A percentile compares a stretch with the other conserved stretches of the same genome.
phyloP scores from a whole-genome alignment of 2,329 filamentous ascomycete species.

The Fusarium sp. region DNA sequence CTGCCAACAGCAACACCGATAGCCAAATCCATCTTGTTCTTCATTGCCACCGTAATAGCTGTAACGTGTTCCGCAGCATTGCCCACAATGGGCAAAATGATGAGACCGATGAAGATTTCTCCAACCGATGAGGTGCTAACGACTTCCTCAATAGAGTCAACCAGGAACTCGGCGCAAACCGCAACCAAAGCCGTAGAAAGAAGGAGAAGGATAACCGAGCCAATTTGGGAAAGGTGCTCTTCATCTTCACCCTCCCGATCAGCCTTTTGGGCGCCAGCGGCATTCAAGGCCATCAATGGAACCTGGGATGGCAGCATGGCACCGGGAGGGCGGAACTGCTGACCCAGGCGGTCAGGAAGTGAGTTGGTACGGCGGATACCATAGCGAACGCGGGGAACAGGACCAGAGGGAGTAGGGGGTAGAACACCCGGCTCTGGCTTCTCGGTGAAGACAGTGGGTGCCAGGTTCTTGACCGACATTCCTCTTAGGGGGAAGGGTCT shows the following conservation, averaged over 20 bases:
- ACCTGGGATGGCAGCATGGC: slow-evolving; percentile 63
- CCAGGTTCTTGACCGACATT: slow-evolving; percentile 75
- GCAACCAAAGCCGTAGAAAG: slow-evolving; percentile 75
- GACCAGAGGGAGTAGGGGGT: slow-evolving; percentile 53
- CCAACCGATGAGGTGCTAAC: slow-evolving; percentile 67
- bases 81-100: slow-evolving; percentile 78
- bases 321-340: slow-evolving; percentile 61
- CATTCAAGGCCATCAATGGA: slow-evolving; percentile 53
- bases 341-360: slow-evolving; percentile 75
- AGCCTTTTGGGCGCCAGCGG: slow-evolving; percentile 39
- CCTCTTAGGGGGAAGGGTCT: slow-evolving; percentile 69
- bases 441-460: slow-evolving; percentile 77
- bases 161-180: slow-evolving; percentile 77
- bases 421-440: slow-evolving; percentile 48
- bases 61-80: slow-evolving; percentile 82
- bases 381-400: slow-evolving; percentile 69
- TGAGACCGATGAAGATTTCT: slow-evolving; percentile 78
- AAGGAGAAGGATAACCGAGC: slow-evolving; percentile 72
- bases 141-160: slow-evolving; percentile 74
- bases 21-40: slow-evolving; percentile 82
- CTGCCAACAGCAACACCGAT: slow-evolving; percentile 79
- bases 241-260: slow-evolving; percentile 54
- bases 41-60: slow-evolving; percentile 76
- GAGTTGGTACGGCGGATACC: slow-evolving; percentile 81
- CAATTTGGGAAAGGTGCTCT: slow-evolving; percentile 64